These are phyloP conservation scores for Asparagopsis taxiformis DNA, from an alignment of 31 red algal species.

Conservation along the genomic window DNA sequence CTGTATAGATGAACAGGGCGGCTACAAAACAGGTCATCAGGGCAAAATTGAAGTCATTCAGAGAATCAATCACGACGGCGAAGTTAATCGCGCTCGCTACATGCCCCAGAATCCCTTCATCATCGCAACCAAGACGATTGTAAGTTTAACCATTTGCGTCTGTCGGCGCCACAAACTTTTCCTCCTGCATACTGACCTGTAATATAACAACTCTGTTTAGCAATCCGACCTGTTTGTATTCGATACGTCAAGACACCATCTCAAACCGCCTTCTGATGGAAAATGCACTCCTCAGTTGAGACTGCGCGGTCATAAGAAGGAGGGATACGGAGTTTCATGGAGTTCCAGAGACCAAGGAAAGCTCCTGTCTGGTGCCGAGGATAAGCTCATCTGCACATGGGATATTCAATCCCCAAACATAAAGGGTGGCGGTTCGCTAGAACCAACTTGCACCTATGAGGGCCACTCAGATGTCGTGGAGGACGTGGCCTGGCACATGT, in stretches of 20 bases:
- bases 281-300: conserved; percentile 75
- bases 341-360: conserved; percentile 50
- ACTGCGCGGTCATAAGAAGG: conserved; percentile 85
- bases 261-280: conserved; percentile 85
- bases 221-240: conserved; percentile 86
- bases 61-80: conserved; percentile 98
- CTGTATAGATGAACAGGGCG: conserved; percentile 52
- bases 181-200: not conserved
- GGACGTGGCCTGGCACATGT: conserved; percentile 89
- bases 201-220: conserved; percentile 1
- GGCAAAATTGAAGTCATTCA: conserved; percentile 89
- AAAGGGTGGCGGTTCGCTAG: conserved; percentile 44
- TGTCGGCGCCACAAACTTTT: too few species aligned
- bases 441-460: conserved; percentile 61
- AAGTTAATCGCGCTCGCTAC: conserved; percentile 97
- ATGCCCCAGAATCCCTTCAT: conserved; percentile 97
- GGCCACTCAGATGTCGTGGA: conserved; percentile 86
- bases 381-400: conserved; percentile 86
- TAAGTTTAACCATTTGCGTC: conserved; percentile 13
- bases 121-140: conserved; percentile 91
- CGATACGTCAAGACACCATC: conserved; percentile 84
- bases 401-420: conserved; percentile 57
- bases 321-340: conserved; percentile 95
- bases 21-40: conserved; percentile 69
- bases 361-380: conserved; percentile 86